Evolutionary conservation across 768 basidiomycete genomes (phyloP), one percentile per base, ranked within the genome.

Genomic region (Pulveroboletus sp.): DNA sequence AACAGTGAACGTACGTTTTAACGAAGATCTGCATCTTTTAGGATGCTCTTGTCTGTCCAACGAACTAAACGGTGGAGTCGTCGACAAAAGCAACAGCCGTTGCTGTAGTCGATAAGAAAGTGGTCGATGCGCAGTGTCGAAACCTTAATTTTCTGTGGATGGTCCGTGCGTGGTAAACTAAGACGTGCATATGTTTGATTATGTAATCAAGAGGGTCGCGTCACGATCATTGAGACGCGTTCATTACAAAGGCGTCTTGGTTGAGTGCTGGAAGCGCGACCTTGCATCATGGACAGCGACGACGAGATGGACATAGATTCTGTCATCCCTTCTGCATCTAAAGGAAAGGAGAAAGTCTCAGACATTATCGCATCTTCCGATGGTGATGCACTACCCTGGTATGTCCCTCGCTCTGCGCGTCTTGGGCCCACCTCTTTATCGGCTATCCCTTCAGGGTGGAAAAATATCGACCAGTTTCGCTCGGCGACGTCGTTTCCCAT

Each of bases 401-500:
- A 60, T 60, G 79, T 64, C 43, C 37, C 28, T 32, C 24, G 30
- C 42, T 44, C 33, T 14, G 38, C 36, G 43, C 38, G 43, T 46
- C 30, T 27, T 24, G 1, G 5, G 21, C 37, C 14, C 32, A 8
- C 8, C 21, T 38, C 36, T 41, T 56, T 28, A 39, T 46, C 27
- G 31, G 18, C 49, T 18, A 42, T 35, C 14, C 39, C 17, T 47
- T 44, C 39, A 95, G 95, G 95, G 96, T 98, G 33, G 95, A 99
- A 69, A 97, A 98, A 70, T 98, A 97, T 71, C 74, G 96, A 47
- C 96, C 96, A 11, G 86, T 85, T 8, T 86, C 87, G 3, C 71
- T 99, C 49, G 84, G 87, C 59, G 96, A 98, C 59, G 92, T 99
- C 18, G 96, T 99, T 8, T 95, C 95, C 0, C 96, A 99, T 64